Base-by-base conservation (phyloP, 768 basidiomycete species). In the Tephrocybe sp. region DNA sequence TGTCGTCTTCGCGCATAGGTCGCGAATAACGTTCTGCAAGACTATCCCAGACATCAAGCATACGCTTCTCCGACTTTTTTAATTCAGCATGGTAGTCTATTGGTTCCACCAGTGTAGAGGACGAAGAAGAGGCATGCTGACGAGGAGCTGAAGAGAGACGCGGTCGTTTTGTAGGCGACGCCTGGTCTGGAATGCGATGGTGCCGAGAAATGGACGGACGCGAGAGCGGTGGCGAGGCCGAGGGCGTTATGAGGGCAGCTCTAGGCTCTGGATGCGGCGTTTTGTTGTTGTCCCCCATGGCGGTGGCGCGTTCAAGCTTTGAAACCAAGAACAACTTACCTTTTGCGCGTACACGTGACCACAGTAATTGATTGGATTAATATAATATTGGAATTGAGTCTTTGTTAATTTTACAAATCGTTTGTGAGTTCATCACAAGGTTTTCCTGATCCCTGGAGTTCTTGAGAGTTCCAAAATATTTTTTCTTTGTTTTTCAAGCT, bases 1-100 rank as follows among this genome's bases (percentile, higher is more conserved):
- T 84, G 63, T 92, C 89, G 64, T 92, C 89, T 60, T 91, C 84
- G 56, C 88, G 86, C 31, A 89, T 68, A 36, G 76, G 74, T 43
- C 79, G 75, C 27, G 78, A 74, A 61, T 90, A 86, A 21, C 86
- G 78, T 40, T 85, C 80, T 3, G 79, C 87, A 3, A 92, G 78
- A 44, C 79, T 73, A 22, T 78, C 72, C 89, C 89, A 90, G 12
- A 79, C 69, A 56, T 79, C 76, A 19, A 81, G 68, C 30, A 90
- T 69, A 2, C 84, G 82, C 56, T 72, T 65, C 4, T 75, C 72
- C 0, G 80, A 80, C 7, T 78, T 84, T 45, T 80, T 73, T 36
- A 85, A 74, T 28, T 80, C 82, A 28, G 76, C 73, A 44, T 80
- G 66, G 18, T 83, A 66, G 53, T 83, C 77, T 3, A 73, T 53